Percentiles rank a stretch among this genome's conserved stretches.
phyloP scores from a whole-genome alignment of 768 basidiomycete genomes.

The Galerina marginata region DNA sequence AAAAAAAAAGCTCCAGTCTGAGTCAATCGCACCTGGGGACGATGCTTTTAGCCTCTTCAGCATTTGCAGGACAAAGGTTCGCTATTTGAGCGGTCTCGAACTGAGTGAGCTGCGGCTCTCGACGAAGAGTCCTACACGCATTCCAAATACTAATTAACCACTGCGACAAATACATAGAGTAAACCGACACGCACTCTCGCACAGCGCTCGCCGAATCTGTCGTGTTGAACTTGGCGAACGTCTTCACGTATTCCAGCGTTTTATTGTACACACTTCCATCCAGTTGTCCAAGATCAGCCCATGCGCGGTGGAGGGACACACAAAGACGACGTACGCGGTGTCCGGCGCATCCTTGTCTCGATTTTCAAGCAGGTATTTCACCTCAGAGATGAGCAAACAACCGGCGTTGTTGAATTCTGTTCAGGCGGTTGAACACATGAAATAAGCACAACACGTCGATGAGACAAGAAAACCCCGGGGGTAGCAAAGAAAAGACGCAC shows the following conservation, averaged over 20 bases:
- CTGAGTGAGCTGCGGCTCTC: conserved; percentile 81
- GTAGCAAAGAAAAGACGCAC: conserved; percentile 36
- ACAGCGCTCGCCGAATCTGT: conserved; percentile 85
- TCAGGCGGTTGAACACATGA: background rate
- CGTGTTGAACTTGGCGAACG: conserved; percentile 88
- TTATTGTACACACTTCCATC: conserved; percentile 84
- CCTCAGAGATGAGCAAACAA: conserved; percentile 90
- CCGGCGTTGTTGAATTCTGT: conserved; percentile 91
- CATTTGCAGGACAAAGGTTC: conserved; percentile 85
- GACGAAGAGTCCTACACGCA: conserved; percentile 67
- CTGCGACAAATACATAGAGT: background rate
- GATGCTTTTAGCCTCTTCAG: conserved; percentile 92
- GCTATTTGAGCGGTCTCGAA: conserved; percentile 95
- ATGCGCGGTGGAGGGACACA: background rate
- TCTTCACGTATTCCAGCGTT: conserved; percentile 89
- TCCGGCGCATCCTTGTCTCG: conserved; percentile 88
- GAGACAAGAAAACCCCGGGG: background rate
- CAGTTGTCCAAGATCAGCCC: background rate
- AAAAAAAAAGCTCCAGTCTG: background rate
- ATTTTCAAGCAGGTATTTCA: conserved; percentile 88
- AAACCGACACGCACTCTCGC: conserved; percentile 71
- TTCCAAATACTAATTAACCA: background rate
- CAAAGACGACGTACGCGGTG: conserved; percentile 64
- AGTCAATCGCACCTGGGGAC: conserved; percentile 70
- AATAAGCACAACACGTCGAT: background rate